Evolutionary conservation across 352 stramenopile species (phyloP), one percentile per base, ranked within the genome.

Genomic region (Elongisporangium anandrum): DNA sequence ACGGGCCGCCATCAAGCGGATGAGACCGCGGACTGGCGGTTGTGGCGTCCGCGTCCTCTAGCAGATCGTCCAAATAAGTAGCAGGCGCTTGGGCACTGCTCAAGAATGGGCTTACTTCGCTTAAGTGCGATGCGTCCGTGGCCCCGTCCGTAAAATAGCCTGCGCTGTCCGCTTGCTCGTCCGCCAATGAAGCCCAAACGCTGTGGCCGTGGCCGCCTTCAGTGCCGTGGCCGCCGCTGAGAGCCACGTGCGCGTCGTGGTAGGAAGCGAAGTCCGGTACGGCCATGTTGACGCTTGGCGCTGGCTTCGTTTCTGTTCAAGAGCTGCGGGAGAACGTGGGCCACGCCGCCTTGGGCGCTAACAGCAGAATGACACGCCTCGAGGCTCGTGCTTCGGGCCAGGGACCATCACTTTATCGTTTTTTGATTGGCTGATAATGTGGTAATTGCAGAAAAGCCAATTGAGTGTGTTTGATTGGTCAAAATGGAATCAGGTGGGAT

Each of bases 51-150:
- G 65, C 54, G 15, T 59, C 56, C 7, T 55, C 60, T 21, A 83
- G 45, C 38, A 85, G 57, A 50, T 85, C 75, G 55, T 85, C 75
- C 53, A 85, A 64, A 53, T 82, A 79, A 26, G 66, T 79, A 48
- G 63, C 49, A 61, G 50, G 39, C 47, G 58, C 50, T 7, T 45
- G 17, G 47, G 59, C 39, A 2, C 59, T 64, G 7, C 65, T 63
- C 19, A 78, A 51, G 45, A 78, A 75, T n/a, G 61, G 61, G 23
- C 67, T 70, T 17, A 78, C 51, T 16, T 78, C 70, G 29, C 61
- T 59, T 48, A 77, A 21, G 39, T 70, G 65, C 29, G 54, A 52
- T 49, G 26, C 2, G 45, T 58, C 53, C 45, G 53, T 5, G 4
- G 54, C 13, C 20, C 19, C 29, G 29, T 41, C 29, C 5, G 29